Evolutionary conservation across 768 basidiomycete species (phyloP).

Genomic region (Boletus subcaerulescens): DNA sequence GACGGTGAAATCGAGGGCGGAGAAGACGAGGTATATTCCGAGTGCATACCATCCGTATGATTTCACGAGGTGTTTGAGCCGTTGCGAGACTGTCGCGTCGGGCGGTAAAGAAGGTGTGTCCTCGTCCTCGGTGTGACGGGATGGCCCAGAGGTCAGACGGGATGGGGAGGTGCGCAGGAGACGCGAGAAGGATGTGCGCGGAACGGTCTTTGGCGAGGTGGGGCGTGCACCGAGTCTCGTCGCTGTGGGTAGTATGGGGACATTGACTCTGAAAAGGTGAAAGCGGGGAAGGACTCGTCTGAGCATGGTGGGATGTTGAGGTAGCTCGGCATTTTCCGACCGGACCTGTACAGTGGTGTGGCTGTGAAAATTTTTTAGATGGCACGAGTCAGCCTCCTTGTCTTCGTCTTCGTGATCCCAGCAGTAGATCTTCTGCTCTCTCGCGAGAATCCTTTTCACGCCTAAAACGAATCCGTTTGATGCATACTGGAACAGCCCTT

Average conservation of each 20-base stretch:
- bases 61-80: slow-evolving; percentile 79
- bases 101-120: slow-evolving; percentile 36
- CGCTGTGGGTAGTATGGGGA: slow-evolving; percentile 50
- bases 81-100: slow-evolving; percentile 59
- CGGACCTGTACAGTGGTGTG: slow-evolving; percentile 24
- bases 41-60: slow-evolving; percentile 96
- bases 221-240: slow-evolving; percentile 33
- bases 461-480: slow-evolving; percentile 31
- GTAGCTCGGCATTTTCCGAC: slow-evolving; percentile 11
- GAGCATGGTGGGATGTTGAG: slow-evolving; percentile 24
- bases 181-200: slow-evolving; percentile 32
- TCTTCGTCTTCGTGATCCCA: slow-evolving; percentile 17
- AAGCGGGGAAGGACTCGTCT: slow-evolving; percentile 44
- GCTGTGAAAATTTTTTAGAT: slow-evolving; percentile 18
- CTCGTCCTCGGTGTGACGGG: slow-evolving; percentile 5
- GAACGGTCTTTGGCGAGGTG: slow-evolving; percentile 3
- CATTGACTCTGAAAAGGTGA: slow-evolving; percentile 43
- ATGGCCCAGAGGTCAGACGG: slow-evolving; percentile 39
- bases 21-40: slow-evolving; percentile 78
- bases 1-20: slow-evolving; percentile 76
- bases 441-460: slow-evolving; percentile 11
- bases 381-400: slow-evolving; percentile 4
- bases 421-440: slow-evolving; percentile 14
- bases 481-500: slow-evolving; percentile 43
- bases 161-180: slow-evolving; percentile 49